Evolutionary conservation across 116 monocot genomes (phyloP), one percentile per base, ranked within the genome.

Genomic region (Trichopus zeylanicus): DNA sequence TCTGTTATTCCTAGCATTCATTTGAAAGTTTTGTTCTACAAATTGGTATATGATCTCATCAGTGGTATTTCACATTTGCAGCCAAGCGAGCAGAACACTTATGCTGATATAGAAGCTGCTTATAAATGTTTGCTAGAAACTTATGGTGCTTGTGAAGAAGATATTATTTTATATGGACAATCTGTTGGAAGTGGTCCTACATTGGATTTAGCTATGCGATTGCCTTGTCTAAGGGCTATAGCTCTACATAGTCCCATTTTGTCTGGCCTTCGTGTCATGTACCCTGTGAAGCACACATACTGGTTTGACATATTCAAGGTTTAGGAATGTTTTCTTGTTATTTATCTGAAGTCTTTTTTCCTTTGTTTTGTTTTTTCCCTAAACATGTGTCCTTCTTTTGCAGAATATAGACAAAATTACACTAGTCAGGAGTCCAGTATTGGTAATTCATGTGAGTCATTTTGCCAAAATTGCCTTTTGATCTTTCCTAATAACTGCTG

Each of bases 291-390:
- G 61, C 79, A 53, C 27, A 69, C 79, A 33, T 79, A 65, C 31
- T 79, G 79, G 79, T 79, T 79, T 62, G 73, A 79, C 56, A 79
- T 79, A 37, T 79, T 69, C 34, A 79, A 73, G 79, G 73, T 73
- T 59, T 25, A 12, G 3, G 24, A 7, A 9, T 52, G 11, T 24
- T 52, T 24, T 1, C 6, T 7, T 13, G 3, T 30, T 58, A 11
- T 56, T 53, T 16, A 15, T 38, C 26, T 68, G 18, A 29, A 31
- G 18, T 2, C n/a, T n/a, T n/a, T n/a, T n/a, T n/a, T 54, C 0
- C 25, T 48, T 23, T 1, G 13, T 55, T 18, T 53, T 31, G 1
- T n/a, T 29, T 4, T 25, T 33, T 56, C 19, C 15, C 9, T n/a
- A 0, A n/a, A 9, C 24, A 37, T 11, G 34, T 1, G 13, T 4